These are phyloP conservation scores for Talaromyces sp. DNA, from an alignment of 2,329 filamentous ascomycete species.

Conservation along the genomic window DNA sequence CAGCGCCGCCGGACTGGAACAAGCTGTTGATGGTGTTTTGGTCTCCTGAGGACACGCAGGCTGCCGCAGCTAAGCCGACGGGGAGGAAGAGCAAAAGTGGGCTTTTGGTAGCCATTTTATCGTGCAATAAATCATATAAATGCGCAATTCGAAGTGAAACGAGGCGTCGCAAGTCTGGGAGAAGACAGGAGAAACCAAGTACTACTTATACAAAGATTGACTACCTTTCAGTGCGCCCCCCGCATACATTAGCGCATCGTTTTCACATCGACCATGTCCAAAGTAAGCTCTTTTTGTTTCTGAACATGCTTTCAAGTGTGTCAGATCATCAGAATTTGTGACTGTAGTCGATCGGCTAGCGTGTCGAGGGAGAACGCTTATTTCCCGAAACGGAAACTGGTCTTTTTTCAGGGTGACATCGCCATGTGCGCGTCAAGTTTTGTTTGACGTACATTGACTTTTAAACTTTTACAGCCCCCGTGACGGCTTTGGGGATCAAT, in stretches of 20 bases:
- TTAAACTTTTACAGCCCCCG: neutral
- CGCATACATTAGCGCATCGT: neutral
- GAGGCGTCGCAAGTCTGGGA: neutral
- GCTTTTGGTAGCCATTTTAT: neutral
- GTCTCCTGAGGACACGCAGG: conserved; percentile 7
- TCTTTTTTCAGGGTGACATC: neutral
- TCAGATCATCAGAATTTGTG: neutral
- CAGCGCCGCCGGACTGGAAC: conserved; percentile 3
- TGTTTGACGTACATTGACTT: neutral
- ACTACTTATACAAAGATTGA: neutral
- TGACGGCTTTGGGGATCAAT: too few species aligned
- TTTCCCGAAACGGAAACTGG: neutral
- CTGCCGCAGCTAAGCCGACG: neutral
- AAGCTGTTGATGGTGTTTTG: conserved; percentile 8
- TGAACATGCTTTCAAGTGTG: neutral
- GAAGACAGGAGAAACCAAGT: neutral
- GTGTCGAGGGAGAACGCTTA: neutral
- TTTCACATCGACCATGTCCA: neutral
- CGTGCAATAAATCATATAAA: neutral
- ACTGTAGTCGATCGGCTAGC: neutral
- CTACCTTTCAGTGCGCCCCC: neutral
- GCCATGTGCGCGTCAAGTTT: neutral
- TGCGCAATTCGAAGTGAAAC: neutral
- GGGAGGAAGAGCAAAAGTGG: neutral
- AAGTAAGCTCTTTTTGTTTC: neutral